These are phyloP conservation scores for Bimuria novae-zelandiae DNA, from an alignment of 2,329 filamentous ascomycete species.

Conservation along the genomic window DNA sequence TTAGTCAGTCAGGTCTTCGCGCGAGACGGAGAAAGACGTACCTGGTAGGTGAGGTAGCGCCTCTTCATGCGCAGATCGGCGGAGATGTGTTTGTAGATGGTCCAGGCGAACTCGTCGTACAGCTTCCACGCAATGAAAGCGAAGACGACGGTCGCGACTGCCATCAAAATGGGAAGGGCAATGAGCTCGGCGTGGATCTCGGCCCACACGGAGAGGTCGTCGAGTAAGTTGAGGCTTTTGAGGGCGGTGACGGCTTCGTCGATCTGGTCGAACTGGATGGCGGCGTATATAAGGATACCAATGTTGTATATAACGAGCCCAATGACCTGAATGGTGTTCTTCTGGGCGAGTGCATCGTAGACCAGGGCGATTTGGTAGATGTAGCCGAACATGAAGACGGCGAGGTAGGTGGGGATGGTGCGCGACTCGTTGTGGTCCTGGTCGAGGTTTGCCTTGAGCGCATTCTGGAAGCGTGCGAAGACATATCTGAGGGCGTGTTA, in stretches of 20 bases:
- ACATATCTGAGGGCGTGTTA: slow-evolving; percentile 67
- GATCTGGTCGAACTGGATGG: slow-evolving; percentile 92
- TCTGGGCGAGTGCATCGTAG: slow-evolving; percentile 89
- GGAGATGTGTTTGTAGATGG: slow-evolving; percentile 98
- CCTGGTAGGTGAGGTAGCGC: slow-evolving; percentile 94
- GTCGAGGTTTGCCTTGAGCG: slow-evolving; percentile 50
- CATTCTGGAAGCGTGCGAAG: slow-evolving; percentile 82
- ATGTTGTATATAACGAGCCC: slow-evolving; percentile 92
- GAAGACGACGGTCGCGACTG: slow-evolving; percentile 73
- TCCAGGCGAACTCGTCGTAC: slow-evolving; percentile 98
- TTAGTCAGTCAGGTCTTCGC: slow-evolving; percentile 22
- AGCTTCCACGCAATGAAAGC: slow-evolving; percentile 87
- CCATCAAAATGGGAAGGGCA: slow-evolving; percentile 84
- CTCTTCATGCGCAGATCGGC: slow-evolving; percentile 97
- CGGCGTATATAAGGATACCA: slow-evolving; percentile 88
- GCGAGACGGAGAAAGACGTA: slow-evolving; percentile 50
- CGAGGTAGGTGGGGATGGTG: slow-evolving; percentile 91
- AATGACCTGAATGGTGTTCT: slow-evolving; percentile 98
- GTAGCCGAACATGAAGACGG: slow-evolving; percentile 96
- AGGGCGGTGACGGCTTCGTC: slow-evolving; percentile 69
- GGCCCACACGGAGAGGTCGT: slow-evolving; percentile 62
- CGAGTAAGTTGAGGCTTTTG: slow-evolving; percentile 51
- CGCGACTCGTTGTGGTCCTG: slow-evolving; percentile 53
- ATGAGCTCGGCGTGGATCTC: slow-evolving; percentile 77
- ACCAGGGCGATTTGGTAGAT: slow-evolving; percentile 87